Percentiles rank a stretch among this genome's conserved stretches.
phyloP scores from a whole-genome alignment of 768 basidiomycete species.

The Mycena leptocephala region DNA sequence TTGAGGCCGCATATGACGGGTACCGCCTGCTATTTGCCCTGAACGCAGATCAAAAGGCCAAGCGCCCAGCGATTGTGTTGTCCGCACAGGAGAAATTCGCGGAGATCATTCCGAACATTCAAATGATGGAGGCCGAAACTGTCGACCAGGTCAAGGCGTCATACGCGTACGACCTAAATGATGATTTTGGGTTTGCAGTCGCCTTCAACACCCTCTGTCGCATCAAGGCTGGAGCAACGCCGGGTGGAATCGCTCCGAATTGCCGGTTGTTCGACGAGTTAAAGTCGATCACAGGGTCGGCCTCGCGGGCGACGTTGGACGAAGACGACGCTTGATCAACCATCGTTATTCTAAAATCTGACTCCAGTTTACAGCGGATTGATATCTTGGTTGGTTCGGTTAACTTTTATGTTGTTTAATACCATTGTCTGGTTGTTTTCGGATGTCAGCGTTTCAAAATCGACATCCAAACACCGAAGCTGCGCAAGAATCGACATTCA shows the following conservation, averaged over 20 bases:
- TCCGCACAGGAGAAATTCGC: constrained; percentile 46
- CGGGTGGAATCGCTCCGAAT: constrained; percentile 52
- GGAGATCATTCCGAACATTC: constrained; percentile 44
- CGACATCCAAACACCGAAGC: too few relatives aligned
- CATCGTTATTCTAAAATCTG: background rate
- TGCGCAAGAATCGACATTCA: too few relatives aligned
- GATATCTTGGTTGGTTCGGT: background rate
- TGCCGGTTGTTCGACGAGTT: constrained; percentile 58
- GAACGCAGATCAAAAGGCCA: constrained; percentile 29
- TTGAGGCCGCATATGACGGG: constrained; percentile 44
- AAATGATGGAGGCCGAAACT: constrained; percentile 38
- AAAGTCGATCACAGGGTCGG: constrained; percentile 45
- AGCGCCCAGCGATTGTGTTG: constrained; percentile 46
- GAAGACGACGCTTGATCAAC: constrained; percentile 3
- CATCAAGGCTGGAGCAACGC: constrained; percentile 67
- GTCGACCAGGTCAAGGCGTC: constrained; percentile 71
- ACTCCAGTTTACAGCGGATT: too few relatives aligned
- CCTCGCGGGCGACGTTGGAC: constrained; percentile 19
- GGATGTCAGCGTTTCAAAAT: too few relatives aligned
- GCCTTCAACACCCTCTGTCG: constrained; percentile 68
- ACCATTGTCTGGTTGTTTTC: background rate
- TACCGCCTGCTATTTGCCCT: constrained; percentile 3
- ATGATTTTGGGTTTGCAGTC: constrained; percentile 66
- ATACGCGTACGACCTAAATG: constrained; percentile 58
- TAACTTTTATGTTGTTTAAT: background rate